Base-by-base conservation (phyloP, 495 filamentous ascomycete species). In the Chaetomidium leptoderma region DNA sequence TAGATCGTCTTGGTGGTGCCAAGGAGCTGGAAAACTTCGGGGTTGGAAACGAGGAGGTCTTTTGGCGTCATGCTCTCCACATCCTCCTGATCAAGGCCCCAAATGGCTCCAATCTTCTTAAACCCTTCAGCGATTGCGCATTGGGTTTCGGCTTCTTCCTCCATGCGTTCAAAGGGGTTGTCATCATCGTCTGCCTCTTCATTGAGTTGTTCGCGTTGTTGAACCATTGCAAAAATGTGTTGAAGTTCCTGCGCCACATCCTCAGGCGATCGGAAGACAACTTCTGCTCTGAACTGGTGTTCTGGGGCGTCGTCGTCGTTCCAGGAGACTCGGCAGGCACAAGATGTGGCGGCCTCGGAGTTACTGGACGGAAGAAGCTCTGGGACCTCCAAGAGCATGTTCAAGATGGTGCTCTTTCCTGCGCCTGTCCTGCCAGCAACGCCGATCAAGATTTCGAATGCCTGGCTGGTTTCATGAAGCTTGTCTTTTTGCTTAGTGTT, bases 341-440 rank as follows among this genome's bases (percentile, higher is more conserved):
- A 55, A 8, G 67, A 58, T 0, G 67, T 70, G 0, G 67, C 45
- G 0, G 67, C 65, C 13, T 66, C 57, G 2, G 57, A 47, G 53
- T 52, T 63, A 53, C 57, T 64, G 1, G 63, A 62, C 1, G 67
- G 63, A 1, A 70, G 51, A 5, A 70, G 48, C 13, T 65, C 61
- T 16, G 53, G 61, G 2, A 26, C 27, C 3, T 52, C 63, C 2
- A 68, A 26, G 0, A 70, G 46, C 5, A 56, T 58, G 24, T 70
- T 70, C 1, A 68, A n/a, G 0, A 60, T 17, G 0, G 68, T 63
- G 1, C 54, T 70, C 23, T 70, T 70, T 5, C 67, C 66, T 4
- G 63, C 62, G 16, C 67, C 66, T 3, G 66, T 70, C 6, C 46
- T 32, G 0, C 68, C 68, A 2, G 61, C 55, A 6, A 68, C 61